A percentile compares a stretch with the other conserved stretches of the same genome.
These are phyloP conservation scores for Drechslerella dactyloides DNA, from an alignment of 2,329 filamentous ascomycete genomes.

Conservation along the genomic window DNA sequence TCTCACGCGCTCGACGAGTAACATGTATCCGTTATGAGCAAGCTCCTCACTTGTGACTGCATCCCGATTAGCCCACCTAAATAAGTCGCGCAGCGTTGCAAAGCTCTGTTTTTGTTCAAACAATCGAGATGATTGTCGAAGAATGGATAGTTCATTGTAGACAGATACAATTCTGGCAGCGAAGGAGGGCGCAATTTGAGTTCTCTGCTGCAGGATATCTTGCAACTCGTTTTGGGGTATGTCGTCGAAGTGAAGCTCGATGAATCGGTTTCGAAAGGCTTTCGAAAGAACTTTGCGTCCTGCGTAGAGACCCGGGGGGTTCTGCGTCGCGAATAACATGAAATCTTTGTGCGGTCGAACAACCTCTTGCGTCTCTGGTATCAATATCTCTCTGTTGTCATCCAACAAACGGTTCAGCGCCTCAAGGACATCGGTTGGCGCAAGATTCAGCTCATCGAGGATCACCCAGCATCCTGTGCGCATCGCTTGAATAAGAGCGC, in stretches of 20 bases:
- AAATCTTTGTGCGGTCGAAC: conserved; percentile 92
- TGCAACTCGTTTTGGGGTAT: conserved; percentile 95
- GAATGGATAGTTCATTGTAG: conserved; percentile 86
- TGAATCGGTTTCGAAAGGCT: conserved; percentile 93
- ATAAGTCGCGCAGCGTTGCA: conserved; percentile 92
- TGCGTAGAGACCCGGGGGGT: conserved; percentile 92
- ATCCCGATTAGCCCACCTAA: conserved; percentile 87
- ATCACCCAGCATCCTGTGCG: conserved; percentile 97
- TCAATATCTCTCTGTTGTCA: conserved; percentile 92
- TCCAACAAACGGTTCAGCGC: conserved; percentile 93
- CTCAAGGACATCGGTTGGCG: conserved; percentile 94
- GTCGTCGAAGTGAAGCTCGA: conserved; percentile 97
- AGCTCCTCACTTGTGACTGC: conserved; percentile 87
- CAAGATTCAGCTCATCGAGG: conserved; percentile 94
- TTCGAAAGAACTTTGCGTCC: conserved; percentile 90
- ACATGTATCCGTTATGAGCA: conserved; percentile 91
- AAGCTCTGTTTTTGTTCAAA: conserved; percentile 99
- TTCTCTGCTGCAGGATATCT: conserved; percentile 85
- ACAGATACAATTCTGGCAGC: conserved; percentile 89
- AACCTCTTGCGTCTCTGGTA: conserved; percentile 94
- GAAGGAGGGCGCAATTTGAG: conserved; percentile 87
- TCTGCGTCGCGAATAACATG: conserved; percentile 97
- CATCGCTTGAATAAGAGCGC: conserved; percentile 88
- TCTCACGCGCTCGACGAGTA: conserved; percentile 92
- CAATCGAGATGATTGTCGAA: conserved; percentile 86